Evolutionary conservation across 257 asterid genomes (phyloP).

Genomic region (Datura wrightii): DNA sequence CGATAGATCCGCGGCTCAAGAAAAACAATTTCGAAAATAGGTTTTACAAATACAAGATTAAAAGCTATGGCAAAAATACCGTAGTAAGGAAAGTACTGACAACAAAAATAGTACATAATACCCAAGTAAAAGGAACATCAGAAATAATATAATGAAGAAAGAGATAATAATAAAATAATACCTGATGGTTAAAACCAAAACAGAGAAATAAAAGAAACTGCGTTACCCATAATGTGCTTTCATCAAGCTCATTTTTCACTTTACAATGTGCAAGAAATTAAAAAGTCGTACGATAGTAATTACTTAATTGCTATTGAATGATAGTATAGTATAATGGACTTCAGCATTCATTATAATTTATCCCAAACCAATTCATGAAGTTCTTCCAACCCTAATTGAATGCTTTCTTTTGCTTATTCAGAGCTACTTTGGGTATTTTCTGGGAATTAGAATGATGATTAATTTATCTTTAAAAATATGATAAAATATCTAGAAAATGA

Average conservation of each 20-base stretch:
- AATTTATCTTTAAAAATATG: neutral
- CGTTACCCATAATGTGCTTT: neutral
- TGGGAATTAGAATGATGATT: slow-evolving; percentile 16
- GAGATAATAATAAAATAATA: too few species aligned
- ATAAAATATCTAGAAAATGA: neutral
- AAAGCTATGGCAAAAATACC: too few species aligned
- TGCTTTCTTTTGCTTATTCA: slow-evolving; percentile 1
- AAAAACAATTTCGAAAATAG: too few species aligned
- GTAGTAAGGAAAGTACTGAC: too few species aligned
- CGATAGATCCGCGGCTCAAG: too few species aligned
- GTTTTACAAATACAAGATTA: too few species aligned
- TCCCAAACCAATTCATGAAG: neutral
- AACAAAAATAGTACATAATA: too few species aligned
- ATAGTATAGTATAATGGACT: neutral
- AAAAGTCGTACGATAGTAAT: neutral
- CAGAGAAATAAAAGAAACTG: neutral
- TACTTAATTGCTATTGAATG: neutral
- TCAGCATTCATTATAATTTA: neutral
- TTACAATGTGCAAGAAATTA: neutral
- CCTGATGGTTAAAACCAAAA: neutral
- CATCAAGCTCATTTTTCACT: neutral
- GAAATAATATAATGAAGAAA: too few species aligned
- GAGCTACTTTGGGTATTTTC: neutral
- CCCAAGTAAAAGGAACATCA: too few species aligned
- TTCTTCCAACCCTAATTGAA: neutral